A percentile compares a stretch with the other conserved stretches of the same genome.
These are phyloP conservation scores for Trichoderma hamatum DNA, from an alignment of 2,329 filamentous ascomycete genomes.

Conservation along the genomic window DNA sequence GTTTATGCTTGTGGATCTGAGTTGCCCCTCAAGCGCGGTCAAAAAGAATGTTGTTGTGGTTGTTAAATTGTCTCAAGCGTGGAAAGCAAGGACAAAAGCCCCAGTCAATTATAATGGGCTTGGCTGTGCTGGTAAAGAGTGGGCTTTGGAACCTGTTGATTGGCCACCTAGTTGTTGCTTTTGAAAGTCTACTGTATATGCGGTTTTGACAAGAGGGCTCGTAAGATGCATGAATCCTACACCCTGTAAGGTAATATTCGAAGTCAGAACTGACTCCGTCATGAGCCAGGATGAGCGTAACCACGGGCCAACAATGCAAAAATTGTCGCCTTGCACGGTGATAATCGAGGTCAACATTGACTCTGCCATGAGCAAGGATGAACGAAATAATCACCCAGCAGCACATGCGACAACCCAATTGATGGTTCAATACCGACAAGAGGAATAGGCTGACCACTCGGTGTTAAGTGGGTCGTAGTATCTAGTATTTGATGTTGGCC, in stretches of 20 bases:
- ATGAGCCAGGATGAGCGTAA: conserved; percentile 10
- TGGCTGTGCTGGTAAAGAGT: conserved; percentile 11
- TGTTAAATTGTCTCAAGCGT: conserved; percentile 7
- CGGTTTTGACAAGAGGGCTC: neutral
- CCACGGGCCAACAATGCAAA: neutral
- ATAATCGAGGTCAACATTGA: neutral
- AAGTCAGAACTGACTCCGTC: neutral
- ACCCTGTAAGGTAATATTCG: conserved; percentile 11
- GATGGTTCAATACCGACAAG: neutral
- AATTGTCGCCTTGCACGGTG: neutral
- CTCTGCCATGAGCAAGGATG: conserved; percentile 19
- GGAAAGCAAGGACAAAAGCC: neutral
- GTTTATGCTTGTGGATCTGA: conserved; percentile 6
- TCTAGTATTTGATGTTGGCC: neutral
- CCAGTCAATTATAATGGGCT: neutral
- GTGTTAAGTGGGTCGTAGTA: neutral
- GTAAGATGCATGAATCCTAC: conserved; percentile 11
- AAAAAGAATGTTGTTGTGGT: conserved; percentile 3
- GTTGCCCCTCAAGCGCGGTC: neutral
- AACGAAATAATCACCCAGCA: neutral
- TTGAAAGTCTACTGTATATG: neutral
- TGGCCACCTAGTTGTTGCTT: neutral
- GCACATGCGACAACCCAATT: neutral
- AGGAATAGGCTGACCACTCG: neutral
- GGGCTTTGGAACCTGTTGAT: neutral